Percentiles rank a stretch among this genome's conserved stretches.
Evolutionary conservation across 768 basidiomycete genomes (phyloP).

Genomic region (Leccinum broughii): DNA sequence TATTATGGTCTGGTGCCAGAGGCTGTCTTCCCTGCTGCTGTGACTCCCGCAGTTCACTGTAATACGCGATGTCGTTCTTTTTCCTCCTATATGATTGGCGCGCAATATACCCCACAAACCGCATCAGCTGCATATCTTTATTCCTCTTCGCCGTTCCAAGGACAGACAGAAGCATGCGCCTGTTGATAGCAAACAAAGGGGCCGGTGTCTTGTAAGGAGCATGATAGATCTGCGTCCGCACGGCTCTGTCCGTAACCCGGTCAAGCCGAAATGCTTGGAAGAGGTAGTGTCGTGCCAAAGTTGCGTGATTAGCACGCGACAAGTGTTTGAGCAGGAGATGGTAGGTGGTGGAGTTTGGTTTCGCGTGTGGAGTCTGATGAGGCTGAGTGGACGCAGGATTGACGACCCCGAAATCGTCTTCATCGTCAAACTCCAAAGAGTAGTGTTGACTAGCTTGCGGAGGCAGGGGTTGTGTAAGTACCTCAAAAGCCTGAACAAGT

Average conservation of each 20-base stretch:
- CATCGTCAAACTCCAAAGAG: constrained; percentile 62
- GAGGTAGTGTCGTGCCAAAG: constrained; percentile 68
- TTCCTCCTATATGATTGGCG: constrained; percentile 50
- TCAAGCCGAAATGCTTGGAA: constrained; percentile 52
- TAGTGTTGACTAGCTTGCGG: constrained; percentile 43
- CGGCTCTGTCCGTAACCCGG: constrained; percentile 30
- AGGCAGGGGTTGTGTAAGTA: constrained; percentile 72
- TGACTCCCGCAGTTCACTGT: constrained; percentile 33
- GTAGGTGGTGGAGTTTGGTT: constrained; percentile 69
- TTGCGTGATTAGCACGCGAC: constrained; percentile 45
- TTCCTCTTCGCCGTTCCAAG: constrained; percentile 58
- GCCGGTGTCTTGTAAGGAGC: constrained; percentile 39
- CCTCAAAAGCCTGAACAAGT: constrained; percentile 75
- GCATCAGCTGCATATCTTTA: constrained; percentile 59
- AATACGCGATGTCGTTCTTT: constrained; percentile 46
- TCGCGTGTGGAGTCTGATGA: constrained; percentile 42
- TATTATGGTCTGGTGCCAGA: constrained; percentile 24
- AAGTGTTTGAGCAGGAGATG: constrained; percentile 60
- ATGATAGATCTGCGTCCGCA: constrained; percentile 36
- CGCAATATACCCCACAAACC: constrained; percentile 55
- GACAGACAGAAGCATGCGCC: constrained; percentile 55
- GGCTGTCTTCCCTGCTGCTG: constrained; percentile 24
- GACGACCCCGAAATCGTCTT: constrained; percentile 52
- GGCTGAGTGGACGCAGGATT: constrained; percentile 39
- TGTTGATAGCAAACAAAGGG: constrained; percentile 57